A percentile compares a stretch with the other conserved stretches of the same genome.
Evolutionary conservation across 192 early-diverging fungal species (phyloP).

Genomic region (Pilaira anomala): DNA sequence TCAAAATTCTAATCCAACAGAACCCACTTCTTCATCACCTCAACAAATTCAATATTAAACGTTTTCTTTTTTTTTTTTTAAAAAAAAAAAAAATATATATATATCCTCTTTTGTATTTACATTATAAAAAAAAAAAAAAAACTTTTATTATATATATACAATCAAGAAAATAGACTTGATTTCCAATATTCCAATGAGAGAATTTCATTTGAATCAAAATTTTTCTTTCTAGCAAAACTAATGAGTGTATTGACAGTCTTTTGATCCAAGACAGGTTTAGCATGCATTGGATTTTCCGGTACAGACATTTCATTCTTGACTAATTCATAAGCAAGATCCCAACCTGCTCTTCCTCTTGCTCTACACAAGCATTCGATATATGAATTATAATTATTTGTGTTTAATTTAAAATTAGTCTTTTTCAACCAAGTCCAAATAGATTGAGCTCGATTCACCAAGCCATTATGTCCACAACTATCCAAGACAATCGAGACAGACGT

Average conservation of each 20-base stretch:
- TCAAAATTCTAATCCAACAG: not conserved
- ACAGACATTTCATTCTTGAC: constrained; percentile 21
- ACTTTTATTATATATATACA: not conserved
- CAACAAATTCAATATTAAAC: not conserved
- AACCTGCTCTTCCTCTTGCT: constrained; percentile 7
- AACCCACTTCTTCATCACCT: not conserved
- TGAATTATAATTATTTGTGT: constrained; percentile 39
- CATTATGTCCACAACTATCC: constrained; percentile 40
- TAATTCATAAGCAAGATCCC: constrained; percentile 20
- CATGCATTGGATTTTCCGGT: not conserved
- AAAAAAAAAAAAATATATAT: not conserved
- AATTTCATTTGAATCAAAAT: constrained; percentile 9
- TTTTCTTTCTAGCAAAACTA: constrained; percentile 30
- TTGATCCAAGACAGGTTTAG: constrained; percentile 2
- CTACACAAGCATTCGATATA: constrained; percentile 43
- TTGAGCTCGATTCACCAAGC: not conserved
- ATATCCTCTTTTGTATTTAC: not conserved
- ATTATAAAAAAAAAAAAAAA: not conserved
- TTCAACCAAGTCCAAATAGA: constrained; percentile 37
- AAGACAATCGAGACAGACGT: constrained; percentile 39
- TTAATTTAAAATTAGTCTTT: constrained; percentile 24
- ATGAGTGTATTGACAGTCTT: constrained; percentile 37
- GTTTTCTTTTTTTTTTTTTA: not conserved
- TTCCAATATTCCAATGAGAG: constrained; percentile 2
- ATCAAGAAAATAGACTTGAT: not conserved